Conservation (phyloP, 495 filamentous ascomycete genomes). For the Astrocystis sublimbata region DNA sequence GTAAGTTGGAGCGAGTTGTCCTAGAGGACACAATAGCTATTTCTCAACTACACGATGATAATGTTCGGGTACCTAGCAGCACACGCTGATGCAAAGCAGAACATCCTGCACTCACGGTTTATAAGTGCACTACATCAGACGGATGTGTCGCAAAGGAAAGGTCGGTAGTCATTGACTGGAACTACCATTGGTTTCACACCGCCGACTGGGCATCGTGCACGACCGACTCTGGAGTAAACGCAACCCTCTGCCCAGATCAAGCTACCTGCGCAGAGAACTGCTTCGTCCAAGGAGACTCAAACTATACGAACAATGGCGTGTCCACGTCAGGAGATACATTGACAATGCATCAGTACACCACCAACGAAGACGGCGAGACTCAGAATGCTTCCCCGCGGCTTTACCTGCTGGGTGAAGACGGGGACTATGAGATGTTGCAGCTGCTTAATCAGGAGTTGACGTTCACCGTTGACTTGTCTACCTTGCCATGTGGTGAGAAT, state of each 20-base stretch:
- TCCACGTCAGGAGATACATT: slow-evolving; percentile 55
- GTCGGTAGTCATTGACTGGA: slow-evolving; percentile 63
- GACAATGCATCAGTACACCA: slow-evolving; percentile 58
- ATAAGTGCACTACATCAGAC: slow-evolving; percentile 52
- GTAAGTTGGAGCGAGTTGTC: slow-evolving; percentile 11
- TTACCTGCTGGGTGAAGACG: slow-evolving; percentile 56
- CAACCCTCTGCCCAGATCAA: slow-evolving; percentile 54
- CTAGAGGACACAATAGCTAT: no score
- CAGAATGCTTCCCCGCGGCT: slow-evolving; percentile 59
- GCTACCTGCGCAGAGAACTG: slow-evolving; percentile 58
- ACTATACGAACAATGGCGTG: slow-evolving; percentile 62
- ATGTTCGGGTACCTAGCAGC: background rate
- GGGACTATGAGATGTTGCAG: slow-evolving; percentile 59
- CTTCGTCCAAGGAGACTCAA: slow-evolving; percentile 58
- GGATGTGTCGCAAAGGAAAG: slow-evolving; percentile 55
- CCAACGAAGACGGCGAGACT: slow-evolving; percentile 34
- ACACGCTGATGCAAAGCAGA: slow-evolving; percentile 1
- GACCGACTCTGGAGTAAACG: slow-evolving; percentile 43
- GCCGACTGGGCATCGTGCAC: slow-evolving; percentile 58
- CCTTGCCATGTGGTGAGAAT: slow-evolving; percentile 69
- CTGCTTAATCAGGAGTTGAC: slow-evolving; percentile 64
- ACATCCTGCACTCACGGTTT: slow-evolving; percentile 60
- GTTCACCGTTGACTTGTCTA: slow-evolving; percentile 67
- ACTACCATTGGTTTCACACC: slow-evolving; percentile 64
- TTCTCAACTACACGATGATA: background rate